These are phyloP conservation scores for Talaromyces pinophilus DNA, from an alignment of 2,329 filamentous ascomycete species.

Conservation along the genomic window DNA sequence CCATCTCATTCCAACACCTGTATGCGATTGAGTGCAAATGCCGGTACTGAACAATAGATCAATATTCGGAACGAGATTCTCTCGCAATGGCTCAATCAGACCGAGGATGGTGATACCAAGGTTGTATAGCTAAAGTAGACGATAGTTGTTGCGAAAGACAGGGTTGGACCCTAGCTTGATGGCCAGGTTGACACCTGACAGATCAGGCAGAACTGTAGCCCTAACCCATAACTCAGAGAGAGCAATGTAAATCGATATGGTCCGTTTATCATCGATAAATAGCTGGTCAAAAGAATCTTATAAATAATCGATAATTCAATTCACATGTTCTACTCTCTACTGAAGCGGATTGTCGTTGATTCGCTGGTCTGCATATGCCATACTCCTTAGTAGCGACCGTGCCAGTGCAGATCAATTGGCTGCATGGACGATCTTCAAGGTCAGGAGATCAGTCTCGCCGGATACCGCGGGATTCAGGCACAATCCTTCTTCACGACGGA, in stretches of 20 bases:
- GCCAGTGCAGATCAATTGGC: not conserved
- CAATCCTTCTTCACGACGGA: not conserved
- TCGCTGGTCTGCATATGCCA: not conserved
- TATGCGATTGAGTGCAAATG: too few relatives aligned
- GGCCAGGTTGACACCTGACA: not conserved
- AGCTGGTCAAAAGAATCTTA: not conserved
- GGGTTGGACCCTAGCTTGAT: not conserved
- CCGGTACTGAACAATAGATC: too few relatives aligned
- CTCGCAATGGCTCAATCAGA: not conserved
- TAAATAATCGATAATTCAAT: not conserved
- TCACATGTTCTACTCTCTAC: not conserved
- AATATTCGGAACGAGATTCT: not conserved
- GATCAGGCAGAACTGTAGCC: not conserved
- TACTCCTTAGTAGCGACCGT: too few relatives aligned
- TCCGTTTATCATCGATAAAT: too few relatives aligned
- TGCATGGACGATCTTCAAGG: conserved; percentile 3
- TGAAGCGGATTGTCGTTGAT: not conserved
- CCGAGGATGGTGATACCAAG: not conserved
- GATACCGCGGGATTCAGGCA: not conserved
- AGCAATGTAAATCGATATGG: too few relatives aligned
- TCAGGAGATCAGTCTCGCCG: not conserved
- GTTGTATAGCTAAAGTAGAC: not conserved
- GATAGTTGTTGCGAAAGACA: not conserved
- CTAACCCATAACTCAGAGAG: too few relatives aligned
- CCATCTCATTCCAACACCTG: not conserved